Evolutionary conservation across 1,139 yeast genomes (phyloP), one percentile per base, ranked within the genome.

Genomic region (Candida mesenterica): DNA sequence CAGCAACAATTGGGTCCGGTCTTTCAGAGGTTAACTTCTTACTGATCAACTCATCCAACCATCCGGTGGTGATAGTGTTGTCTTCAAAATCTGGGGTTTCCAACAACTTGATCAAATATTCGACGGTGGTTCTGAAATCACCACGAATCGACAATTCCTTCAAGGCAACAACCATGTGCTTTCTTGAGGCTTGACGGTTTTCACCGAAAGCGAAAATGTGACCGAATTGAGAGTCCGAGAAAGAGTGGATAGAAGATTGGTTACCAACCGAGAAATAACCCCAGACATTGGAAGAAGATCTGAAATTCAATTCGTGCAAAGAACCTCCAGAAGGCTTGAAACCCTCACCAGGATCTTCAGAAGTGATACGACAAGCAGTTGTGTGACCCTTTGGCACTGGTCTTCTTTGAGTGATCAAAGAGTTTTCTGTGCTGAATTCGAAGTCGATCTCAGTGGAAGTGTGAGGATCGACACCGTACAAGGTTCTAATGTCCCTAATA

Each of bases 281-380:
- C 98, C 98, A 92, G 34, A 92, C 98, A 53, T 92, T 92, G 15
- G 97, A 88, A 28, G 95, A 84, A 3, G 98, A 92, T 62, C 97
- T 79, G 75, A 92, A 92, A 62, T 92, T 94, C 59, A 92, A 78
- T 61, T 92, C 98, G 52, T 89, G 96, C 65, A 92, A 75, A 42
- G 90, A 80, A 71, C 98, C 98, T 57, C 96, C 95, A 33, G 96
- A 87, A 41, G 98, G 98, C 65, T 92, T 92, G 75, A 92, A 92
- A 32, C 98, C 98, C 69, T 90, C 97, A 60, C 96, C 95, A 27
- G 98, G 98, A 66, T 92, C 98, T 68, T 92, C 98, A 6, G 96
- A 87, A 22, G 98, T 92, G 62, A 92, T 92, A 73, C 98, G 90
- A 70, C 97, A 90, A 36, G 98, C 98, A 34, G 97, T 92, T 61